Evolutionary conservation across 257 asterid species (phyloP), one percentile per base, ranked within the genome.

Genomic region (Verbena officinalis): DNA sequence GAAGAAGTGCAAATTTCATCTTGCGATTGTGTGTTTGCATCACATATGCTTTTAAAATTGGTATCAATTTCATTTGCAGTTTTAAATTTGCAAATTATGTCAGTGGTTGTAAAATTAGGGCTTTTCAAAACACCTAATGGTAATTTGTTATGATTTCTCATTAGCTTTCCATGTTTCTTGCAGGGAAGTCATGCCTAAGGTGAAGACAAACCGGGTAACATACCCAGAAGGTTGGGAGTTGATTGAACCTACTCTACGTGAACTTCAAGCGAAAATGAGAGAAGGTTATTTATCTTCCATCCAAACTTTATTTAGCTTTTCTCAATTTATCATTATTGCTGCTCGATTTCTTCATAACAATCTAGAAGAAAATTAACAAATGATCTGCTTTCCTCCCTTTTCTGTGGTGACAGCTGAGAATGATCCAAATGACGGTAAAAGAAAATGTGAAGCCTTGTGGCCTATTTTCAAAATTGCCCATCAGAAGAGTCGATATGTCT

Each of bases 151-250:
- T 44, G 31, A 22, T 36, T 38, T 66, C 4, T 16, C 27, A 13
- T 44, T 44, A 12, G 15, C 59, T 62, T 65, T 15, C 36, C 24
- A 52, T 62, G 61, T 62, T 20, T 15, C 30, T 67, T 77, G 78
- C 77, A 81, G 83, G 27, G 73, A 40, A 31, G 71, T 69, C 74
- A 90, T 91, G 98, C 98, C 98, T 5, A 91, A 91, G 83, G 96
- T 91, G 80, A 84, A 83, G 84, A 91, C 98, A 7, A 91, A 78
- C 81, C 81, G 95, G 52, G 86, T 86, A 54, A 83, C 78, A 59
- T 84, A 81, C 65, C 98, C 96, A 6, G 90, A 84, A 67, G 98
- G 98, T 10, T 91, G 98, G 98, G 95, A 91, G 72, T 69, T 91
- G 78, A 88, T 91, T 68, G 98, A 91, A 69, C 98, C 98, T 22